These are phyloP conservation scores for Pezicula carpinea DNA, from an alignment of 2,329 filamentous ascomycete genomes.

Conservation along the genomic window DNA sequence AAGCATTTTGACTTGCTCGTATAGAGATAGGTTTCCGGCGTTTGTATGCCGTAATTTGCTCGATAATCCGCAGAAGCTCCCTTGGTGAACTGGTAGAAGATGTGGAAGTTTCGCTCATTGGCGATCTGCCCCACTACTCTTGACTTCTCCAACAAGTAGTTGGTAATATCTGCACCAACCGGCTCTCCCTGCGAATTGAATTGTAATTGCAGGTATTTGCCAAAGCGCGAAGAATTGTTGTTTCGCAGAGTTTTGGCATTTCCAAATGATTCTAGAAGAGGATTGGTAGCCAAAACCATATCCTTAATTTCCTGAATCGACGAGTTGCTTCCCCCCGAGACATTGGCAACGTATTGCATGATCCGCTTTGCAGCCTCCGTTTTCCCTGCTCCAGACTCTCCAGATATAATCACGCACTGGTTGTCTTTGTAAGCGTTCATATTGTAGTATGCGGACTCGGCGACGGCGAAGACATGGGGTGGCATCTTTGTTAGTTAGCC, in stretches of 20 bases:
- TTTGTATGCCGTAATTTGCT: slow-evolving; percentile 84
- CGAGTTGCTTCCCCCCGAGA: slow-evolving; percentile 67
- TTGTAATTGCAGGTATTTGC: slow-evolving; percentile 96
- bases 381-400: slow-evolving; percentile 96
- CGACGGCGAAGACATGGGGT: slow-evolving; percentile 95
- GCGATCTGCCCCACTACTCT: slow-evolving; percentile 91
- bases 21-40: slow-evolving; percentile 88
- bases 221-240: slow-evolving; percentile 98
- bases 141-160: slow-evolving; percentile 93
- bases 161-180: slow-evolving; percentile 94
- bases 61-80: slow-evolving; percentile 83
- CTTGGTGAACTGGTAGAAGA: slow-evolving; percentile 99
- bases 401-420: slow-evolving; percentile 98
- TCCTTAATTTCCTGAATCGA: slow-evolving; percentile 97
- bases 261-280: slow-evolving; percentile 92
- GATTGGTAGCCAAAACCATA: slow-evolving; percentile 98
- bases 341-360: slow-evolving; percentile 99
- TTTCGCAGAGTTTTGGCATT: slow-evolving; percentile 97
- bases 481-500: slow-evolving; percentile 48
- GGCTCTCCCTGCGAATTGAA: slow-evolving; percentile 92
- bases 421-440: slow-evolving; percentile 99
- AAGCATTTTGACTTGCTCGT: slow-evolving; percentile 92
- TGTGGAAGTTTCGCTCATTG: slow-evolving; percentile 98
- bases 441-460: slow-evolving; percentile 96
- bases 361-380: slow-evolving; percentile 97